Percentiles rank a stretch among this genome's conserved stretches.
phyloP scores from a whole-genome alignment of 2,329 filamentous ascomycete species.

The Sarocladium brachiariae region DNA sequence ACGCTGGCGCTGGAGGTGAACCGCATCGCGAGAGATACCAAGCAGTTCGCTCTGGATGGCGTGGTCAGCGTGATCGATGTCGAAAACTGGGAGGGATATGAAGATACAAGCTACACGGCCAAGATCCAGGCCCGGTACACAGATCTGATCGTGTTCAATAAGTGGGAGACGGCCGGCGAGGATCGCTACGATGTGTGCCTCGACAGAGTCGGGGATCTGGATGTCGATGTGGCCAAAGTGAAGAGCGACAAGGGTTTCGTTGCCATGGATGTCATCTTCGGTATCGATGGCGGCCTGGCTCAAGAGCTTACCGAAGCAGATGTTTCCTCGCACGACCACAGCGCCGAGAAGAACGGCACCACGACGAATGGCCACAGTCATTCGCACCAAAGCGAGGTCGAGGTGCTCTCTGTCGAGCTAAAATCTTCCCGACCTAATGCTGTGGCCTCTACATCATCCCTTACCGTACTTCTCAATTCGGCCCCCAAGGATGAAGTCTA shows the following conservation, averaged over 20 bases:
- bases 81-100: conserved; percentile 91
- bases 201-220: conserved; percentile 73
- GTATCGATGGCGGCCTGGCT: conserved; percentile 76
- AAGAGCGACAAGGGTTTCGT: conserved; percentile 81
- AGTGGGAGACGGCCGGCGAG: conserved; percentile 77
- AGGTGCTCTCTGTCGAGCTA: conserved; percentile 79
- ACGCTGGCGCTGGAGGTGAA: conserved; percentile 90
- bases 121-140: conserved; percentile 84
- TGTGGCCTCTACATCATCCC: conserved; percentile 49
- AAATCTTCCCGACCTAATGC: conserved; percentile 27
- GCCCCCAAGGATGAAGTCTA: conserved; percentile 93
- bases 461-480: conserved; percentile 59
- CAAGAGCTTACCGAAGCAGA: conserved; percentile 40
- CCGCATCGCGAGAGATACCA: conserved; percentile 63
- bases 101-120: conserved; percentile 84
- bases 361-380: conserved; percentile 37
- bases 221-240: conserved; percentile 73
- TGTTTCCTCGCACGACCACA: conserved; percentile 24
- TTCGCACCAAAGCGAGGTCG: conserved; percentile 75
- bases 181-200: conserved; percentile 68
- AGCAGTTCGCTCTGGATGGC: conserved; percentile 69
- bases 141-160: conserved; percentile 86
- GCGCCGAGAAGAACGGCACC: conserved; percentile 14
- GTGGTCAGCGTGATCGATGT: conserved; percentile 88
- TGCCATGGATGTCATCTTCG: conserved; percentile 72